These are phyloP conservation scores for Starmerella geochares DNA, from an alignment of 805 yeast species.

Conservation along the genomic window DNA sequence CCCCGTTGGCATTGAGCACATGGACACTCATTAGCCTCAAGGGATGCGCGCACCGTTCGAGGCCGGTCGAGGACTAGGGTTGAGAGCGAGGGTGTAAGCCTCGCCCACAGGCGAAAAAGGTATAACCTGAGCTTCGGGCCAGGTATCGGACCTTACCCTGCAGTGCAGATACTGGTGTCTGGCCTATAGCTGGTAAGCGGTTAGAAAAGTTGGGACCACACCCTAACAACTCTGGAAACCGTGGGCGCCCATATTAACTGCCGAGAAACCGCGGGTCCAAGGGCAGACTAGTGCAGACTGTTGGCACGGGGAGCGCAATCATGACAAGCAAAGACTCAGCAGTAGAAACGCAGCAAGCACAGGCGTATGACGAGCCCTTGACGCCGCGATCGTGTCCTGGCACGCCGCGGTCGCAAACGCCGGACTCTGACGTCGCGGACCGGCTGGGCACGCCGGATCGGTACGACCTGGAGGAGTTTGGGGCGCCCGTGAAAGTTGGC, in stretches of 20 bases:
- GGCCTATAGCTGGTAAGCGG: slow-evolving; percentile 8
- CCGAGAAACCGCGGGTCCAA: not conserved
- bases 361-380: slow-evolving; percentile 4
- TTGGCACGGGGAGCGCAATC: not conserved
- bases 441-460: slow-evolving; percentile 27
- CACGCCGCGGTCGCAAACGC: slow-evolving; percentile 7
- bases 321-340: not conserved
- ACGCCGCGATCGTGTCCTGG: slow-evolving; percentile 9
- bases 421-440: slow-evolving; percentile 1
- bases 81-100: not conserved
- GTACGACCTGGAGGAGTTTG: slow-evolving; percentile 26
- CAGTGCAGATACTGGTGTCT: not conserved
- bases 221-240: not conserved
- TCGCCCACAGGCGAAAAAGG: slow-evolving; percentile 2
- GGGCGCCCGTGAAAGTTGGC: slow-evolving; percentile 42
- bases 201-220: slow-evolving; percentile 3
- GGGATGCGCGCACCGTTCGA: not conserved
- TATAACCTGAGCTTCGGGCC: not conserved
- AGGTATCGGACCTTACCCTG: slow-evolving; percentile 2
- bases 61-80: not conserved
- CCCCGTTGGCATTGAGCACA: too few relatives aligned
- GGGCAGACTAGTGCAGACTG: not conserved
- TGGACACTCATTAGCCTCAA: too few relatives aligned
- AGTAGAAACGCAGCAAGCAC: not conserved
- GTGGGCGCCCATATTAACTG: not conserved